phyloP scores from a whole-genome alignment of 148 eudicot species.

The Camellia granthamiana region DNA sequence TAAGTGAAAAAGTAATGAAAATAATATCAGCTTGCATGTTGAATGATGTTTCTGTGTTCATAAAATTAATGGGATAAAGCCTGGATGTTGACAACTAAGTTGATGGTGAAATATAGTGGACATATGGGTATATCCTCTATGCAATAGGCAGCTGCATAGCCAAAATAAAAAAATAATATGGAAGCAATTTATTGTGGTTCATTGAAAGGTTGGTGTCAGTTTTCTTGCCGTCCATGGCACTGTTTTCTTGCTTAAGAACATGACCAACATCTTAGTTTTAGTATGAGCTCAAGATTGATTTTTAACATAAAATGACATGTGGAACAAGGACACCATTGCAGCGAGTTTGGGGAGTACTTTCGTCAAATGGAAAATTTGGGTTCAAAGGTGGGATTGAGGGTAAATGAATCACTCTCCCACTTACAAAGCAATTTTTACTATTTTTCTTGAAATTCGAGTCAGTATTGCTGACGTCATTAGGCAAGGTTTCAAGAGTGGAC shows the following conservation, averaged over 20 bases:
- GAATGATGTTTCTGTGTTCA: slow-evolving; percentile 1
- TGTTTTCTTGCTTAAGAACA: not conserved
- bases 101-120: not conserved
- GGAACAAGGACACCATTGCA: too few species aligned
- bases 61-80: not conserved
- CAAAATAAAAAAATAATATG: too few species aligned
- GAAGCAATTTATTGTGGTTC: not conserved
- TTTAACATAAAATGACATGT: too few species aligned
- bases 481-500: too few species aligned
- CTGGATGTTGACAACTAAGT: not conserved
- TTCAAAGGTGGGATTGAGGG: too few species aligned
- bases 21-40: not conserved
- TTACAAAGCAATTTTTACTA: too few species aligned
- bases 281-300: not conserved
- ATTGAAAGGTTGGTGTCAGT: not conserved
- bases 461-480: too few species aligned
- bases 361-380: too few species aligned
- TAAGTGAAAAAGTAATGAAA: not conserved
- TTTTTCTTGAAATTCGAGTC: too few species aligned
- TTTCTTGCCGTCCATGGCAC: not conserved
- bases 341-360: too few species aligned
- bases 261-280: not conserved
- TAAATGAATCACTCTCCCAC: too few species aligned
- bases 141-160: not conserved
- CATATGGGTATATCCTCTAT: not conserved